Base-by-base conservation (phyloP, 2,329 filamentous ascomycete genomes). In the Aureobasidium melanogenum region DNA sequence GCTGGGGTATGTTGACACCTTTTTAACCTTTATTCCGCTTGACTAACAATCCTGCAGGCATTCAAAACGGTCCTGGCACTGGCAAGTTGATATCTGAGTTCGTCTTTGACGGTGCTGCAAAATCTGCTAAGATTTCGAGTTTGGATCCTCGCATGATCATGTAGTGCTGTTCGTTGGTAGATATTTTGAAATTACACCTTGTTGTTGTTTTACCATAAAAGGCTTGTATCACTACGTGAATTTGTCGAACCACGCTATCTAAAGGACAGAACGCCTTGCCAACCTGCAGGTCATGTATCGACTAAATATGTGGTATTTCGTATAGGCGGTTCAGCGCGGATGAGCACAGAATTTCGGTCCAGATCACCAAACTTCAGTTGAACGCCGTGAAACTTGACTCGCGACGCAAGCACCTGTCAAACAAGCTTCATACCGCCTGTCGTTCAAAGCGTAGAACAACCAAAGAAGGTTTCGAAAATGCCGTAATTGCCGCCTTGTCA, bases 51-150 rank as follows among this genome's bases (percentile, higher is more conserved):
- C 6, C 26, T 22, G 4, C 17, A 55, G 51, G 52, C 32, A 96
- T 99, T 24, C 93, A 97, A 76, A 97, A 99, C 76, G 91, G 86
- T 0, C 92, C 93, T 1, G 94, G 82, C 1, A 97, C 93, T 38
- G 77, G 75, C 1, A 77, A 75, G 66, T 62, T 77, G 66, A 68
- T 80, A 55, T 73, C 69, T 66, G 77, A 80, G 69, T 69, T 79
- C 65, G 75, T 79, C 36, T 79, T 75, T 70, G 77, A 78, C 26
- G 76, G 76, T 0, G 65, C 65, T 65, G 69, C 71, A 12, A 74
- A 64, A 73, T 78, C 74, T 71, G 77, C 74, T 62, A 70, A 73
- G 64, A 67, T 79, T 26, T 65, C 64, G 63, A 72, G 70, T 60
- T 67, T 79, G 71, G 73, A 77, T 69, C 74, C 78, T 51, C 71